Conservation (phyloP, 106 monocot genomes). For the Dendrobium catenatum region DNA sequence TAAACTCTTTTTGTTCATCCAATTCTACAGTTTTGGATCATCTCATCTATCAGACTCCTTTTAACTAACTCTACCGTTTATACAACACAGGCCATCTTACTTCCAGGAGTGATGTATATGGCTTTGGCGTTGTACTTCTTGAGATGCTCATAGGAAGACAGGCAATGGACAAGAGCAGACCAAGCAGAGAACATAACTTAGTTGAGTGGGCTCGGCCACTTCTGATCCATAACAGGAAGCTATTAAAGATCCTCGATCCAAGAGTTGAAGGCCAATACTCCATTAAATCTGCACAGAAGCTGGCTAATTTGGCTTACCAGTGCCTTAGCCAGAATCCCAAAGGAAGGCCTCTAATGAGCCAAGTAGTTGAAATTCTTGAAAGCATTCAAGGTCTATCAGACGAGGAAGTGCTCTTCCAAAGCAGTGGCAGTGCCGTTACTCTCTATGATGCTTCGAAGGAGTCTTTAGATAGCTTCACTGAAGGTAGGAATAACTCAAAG, state of each 20-base stretch:
- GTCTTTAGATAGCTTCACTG: slow-evolving; percentile 1
- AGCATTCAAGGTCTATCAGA: slow-evolving; percentile 24
- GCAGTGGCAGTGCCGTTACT: slow-evolving; percentile 31
- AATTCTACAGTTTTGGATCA: not conserved
- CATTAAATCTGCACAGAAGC: slow-evolving; percentile 16
- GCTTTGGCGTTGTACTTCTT: slow-evolving; percentile 69
- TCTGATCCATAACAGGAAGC: slow-evolving; percentile 43
- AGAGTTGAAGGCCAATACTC: slow-evolving; percentile 48
- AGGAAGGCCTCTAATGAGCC: slow-evolving; percentile 49
- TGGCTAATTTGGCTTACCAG: slow-evolving; percentile 50
- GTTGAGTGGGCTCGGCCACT: slow-evolving; percentile 73
- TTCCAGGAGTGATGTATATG: slow-evolving; percentile 62
- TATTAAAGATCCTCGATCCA: slow-evolving; percentile 49
- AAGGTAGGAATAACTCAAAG: slow-evolving; percentile 1
- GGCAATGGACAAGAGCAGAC: slow-evolving; percentile 54
- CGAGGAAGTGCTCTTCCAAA: slow-evolving; percentile 16
- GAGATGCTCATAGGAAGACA: slow-evolving; percentile 61
- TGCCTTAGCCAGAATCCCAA: slow-evolving; percentile 67
- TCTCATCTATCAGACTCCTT: not conserved
- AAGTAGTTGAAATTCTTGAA: slow-evolving; percentile 50
- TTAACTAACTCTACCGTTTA: not conserved
- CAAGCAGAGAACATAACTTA: slow-evolving; percentile 52
- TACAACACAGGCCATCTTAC: slow-evolving; percentile 52
- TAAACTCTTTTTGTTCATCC: too few species aligned
- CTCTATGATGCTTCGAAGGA: slow-evolving; percentile 62